These are phyloP conservation scores for Globisporangium sylvaticum DNA, from an alignment of 352 stramenopile species.

Conservation along the genomic window DNA sequence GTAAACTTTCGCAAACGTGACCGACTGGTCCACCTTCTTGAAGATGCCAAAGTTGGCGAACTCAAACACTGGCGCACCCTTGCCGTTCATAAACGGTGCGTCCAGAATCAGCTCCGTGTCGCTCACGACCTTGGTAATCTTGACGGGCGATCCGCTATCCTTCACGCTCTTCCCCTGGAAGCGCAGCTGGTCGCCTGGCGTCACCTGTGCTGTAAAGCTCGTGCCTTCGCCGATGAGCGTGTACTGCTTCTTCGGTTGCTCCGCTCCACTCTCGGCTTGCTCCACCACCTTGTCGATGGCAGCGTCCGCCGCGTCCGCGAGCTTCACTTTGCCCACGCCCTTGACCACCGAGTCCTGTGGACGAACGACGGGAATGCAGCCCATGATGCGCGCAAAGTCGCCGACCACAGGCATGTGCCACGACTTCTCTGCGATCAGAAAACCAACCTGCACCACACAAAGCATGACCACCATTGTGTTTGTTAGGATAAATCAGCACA, in stretches of 20 bases:
- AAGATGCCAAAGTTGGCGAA: constrained; percentile 79
- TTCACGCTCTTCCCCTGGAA: constrained; percentile 75
- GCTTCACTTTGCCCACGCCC: constrained; percentile 66
- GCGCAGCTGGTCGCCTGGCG: constrained; percentile 74
- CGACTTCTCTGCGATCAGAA: constrained; percentile 97
- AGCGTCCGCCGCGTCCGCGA: constrained; percentile 28
- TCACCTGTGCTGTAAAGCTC: constrained; percentile 72
- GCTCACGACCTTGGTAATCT: constrained; percentile 78
- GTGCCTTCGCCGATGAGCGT: constrained; percentile 62
- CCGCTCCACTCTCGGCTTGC: constrained; percentile 11
- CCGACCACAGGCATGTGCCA: constrained; percentile 93
- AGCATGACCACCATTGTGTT: not conserved
- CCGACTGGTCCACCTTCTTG: constrained; percentile 89
- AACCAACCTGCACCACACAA: constrained; percentile 62
- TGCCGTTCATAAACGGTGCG: constrained; percentile 33
- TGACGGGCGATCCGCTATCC: constrained; percentile 78
- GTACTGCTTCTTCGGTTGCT: constrained; percentile 30
- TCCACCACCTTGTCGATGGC: constrained; percentile 23
- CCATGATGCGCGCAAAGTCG: constrained; percentile 92
- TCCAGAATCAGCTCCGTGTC: constrained; percentile 82
- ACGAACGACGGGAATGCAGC: constrained; percentile 95
- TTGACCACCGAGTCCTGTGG: constrained; percentile 90
- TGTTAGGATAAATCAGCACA: not conserved
- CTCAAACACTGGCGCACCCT: constrained; percentile 36
- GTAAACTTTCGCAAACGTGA: constrained; percentile 92